Evolutionary conservation across 2,329 filamentous ascomycete species (phyloP).

Genomic region (Colletotrichum phormii): DNA sequence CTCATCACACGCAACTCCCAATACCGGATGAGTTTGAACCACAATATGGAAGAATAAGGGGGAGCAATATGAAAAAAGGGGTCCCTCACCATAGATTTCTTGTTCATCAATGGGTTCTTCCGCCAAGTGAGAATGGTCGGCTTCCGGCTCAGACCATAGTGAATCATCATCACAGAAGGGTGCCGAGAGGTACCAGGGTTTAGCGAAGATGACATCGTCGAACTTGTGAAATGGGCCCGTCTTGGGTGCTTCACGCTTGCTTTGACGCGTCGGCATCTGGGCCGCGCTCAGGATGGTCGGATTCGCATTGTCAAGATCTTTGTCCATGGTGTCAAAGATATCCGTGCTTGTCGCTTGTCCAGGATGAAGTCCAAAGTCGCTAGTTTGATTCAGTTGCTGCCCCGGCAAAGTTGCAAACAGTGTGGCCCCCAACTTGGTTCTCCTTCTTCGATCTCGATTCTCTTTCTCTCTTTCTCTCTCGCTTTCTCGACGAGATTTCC

Average conservation of each 20-base stretch:
- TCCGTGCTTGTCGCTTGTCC: slow-evolving; percentile 8
- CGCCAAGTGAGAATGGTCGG: slow-evolving; percentile 67
- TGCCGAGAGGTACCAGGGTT: slow-evolving; percentile 55
- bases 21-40: background rate
- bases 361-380: background rate
- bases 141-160: slow-evolving; percentile 49
- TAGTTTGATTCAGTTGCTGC: background rate
- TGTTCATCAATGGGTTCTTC: slow-evolving; percentile 94
- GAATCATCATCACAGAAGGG: slow-evolving; percentile 52
- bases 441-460: slow-evolving; percentile 21
- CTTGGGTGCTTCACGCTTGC: slow-evolving; percentile 60
- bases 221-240: slow-evolving; percentile 60
- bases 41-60: background rate
- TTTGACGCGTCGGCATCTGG: slow-evolving; percentile 84
- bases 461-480: background rate
- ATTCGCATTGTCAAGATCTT: slow-evolving; percentile 80
- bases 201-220: slow-evolving; percentile 58
- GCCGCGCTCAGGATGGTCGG: slow-evolving; percentile 90
- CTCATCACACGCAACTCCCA: background rate
- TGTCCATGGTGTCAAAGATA: slow-evolving; percentile 47
- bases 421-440: background rate
- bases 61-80: background rate
- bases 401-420: slow-evolving; percentile 25
- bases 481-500: background rate
- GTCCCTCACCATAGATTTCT: slow-evolving; percentile 85